Conservation (phyloP, 768 basidiomycete genomes). For the Auricularia sp. region DNA sequence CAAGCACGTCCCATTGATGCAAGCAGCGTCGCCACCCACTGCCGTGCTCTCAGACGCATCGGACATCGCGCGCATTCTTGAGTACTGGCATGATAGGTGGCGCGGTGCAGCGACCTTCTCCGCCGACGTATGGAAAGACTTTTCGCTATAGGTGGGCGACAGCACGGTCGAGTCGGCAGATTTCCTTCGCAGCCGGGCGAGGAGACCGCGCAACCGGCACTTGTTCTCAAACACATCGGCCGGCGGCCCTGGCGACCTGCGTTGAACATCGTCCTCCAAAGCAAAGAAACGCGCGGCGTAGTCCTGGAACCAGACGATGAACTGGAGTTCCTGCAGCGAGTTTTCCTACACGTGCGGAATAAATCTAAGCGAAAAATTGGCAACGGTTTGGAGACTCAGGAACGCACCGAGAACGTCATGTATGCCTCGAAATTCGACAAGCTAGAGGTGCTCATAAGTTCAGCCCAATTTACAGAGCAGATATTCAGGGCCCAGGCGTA, state of each 20-base stretch:
- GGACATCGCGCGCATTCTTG: neutral
- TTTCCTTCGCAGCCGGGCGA: neutral
- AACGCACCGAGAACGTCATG: slow-evolving; percentile 10
- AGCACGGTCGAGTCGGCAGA: neutral
- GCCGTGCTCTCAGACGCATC: neutral
- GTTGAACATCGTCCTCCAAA: slow-evolving; percentile 13
- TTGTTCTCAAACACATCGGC: neutral
- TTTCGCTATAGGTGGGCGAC: neutral
- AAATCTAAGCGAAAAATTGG: neutral
- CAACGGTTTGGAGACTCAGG: neutral
- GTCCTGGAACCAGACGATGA: slow-evolving; percentile 29
- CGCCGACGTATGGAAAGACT: neutral
- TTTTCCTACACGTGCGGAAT: slow-evolving; percentile 15
- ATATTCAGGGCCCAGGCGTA: slow-evolving; percentile 5
- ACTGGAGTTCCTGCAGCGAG: slow-evolving; percentile 26
- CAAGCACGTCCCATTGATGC: neutral
- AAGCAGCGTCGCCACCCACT: neutral
- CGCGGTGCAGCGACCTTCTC: no score
- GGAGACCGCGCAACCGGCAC: neutral
- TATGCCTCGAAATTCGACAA: slow-evolving; percentile 21
- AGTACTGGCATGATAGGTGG: neutral
- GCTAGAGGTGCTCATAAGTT: slow-evolving; percentile 10
- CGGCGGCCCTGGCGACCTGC: slow-evolving; percentile 7
- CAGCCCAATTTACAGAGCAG: neutral
- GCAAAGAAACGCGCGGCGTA: slow-evolving; percentile 27